phyloP scores from a whole-genome alignment of 352 stramenopile species.

The Pythium guiyangense region DNA sequence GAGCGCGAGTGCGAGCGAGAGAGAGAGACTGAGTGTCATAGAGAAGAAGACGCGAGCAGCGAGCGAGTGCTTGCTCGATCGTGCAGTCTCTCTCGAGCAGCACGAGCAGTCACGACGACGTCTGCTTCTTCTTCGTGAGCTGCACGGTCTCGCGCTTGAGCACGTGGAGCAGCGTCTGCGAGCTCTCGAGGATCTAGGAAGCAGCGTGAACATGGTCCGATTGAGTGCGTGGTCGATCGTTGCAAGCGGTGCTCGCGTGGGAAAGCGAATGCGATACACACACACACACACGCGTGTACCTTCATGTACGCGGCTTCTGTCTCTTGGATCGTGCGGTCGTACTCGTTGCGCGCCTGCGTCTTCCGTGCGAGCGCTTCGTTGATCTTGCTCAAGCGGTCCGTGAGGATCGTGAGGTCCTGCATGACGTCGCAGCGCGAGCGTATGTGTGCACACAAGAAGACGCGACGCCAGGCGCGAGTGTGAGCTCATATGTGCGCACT shows the following conservation, averaged over 20 bases:
- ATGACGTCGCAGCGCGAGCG: not conserved
- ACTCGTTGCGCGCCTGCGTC: conserved; percentile 89
- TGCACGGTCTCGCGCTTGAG: conserved; percentile 93
- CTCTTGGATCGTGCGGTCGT: conserved; percentile 93
- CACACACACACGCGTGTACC: too few relatives aligned
- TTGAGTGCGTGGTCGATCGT: too few relatives aligned
- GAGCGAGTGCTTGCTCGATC: too few relatives aligned
- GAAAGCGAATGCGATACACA: too few relatives aligned
- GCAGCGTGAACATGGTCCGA: too few relatives aligned
- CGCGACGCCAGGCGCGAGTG: too few relatives aligned
- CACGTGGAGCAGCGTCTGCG: conserved; percentile 92
- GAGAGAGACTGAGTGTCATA: not conserved
- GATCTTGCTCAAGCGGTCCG: conserved; percentile 88
- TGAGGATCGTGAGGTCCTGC: conserved; percentile 88
- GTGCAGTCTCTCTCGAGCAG: too few relatives aligned
- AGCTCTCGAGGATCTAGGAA: conserved; percentile 89
- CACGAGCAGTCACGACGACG: conserved; percentile 69
- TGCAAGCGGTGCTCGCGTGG: too few relatives aligned
- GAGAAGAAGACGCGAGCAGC: too few relatives aligned
- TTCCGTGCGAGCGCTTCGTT: conserved; percentile 91
- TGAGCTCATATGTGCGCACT: too few relatives aligned
- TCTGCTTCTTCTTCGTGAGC: conserved; percentile 95
- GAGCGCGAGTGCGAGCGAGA: too few relatives aligned
- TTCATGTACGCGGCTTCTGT: conserved; percentile 95
- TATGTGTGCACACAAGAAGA: not conserved